Evolutionary conservation across 768 basidiomycete genomes (phyloP).

Genomic region (Leccinum disarticulatum): DNA sequence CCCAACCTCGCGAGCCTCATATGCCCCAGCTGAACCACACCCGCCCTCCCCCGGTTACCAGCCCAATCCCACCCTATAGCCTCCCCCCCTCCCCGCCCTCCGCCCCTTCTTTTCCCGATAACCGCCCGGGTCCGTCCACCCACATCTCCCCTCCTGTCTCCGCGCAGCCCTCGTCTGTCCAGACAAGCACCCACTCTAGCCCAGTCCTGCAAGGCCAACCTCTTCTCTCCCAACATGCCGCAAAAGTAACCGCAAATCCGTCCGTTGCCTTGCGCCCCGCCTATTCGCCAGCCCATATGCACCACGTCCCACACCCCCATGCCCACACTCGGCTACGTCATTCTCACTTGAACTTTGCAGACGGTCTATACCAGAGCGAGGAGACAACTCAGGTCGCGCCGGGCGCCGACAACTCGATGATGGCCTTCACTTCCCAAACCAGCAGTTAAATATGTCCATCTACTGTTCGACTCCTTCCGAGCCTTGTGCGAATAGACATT

Average conservation of each 20-base stretch:
- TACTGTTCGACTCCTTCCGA: neutral
- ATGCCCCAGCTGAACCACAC: slow-evolving; percentile 14
- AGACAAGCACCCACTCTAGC: slow-evolving; percentile 22
- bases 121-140: slow-evolving; percentile 11
- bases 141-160: slow-evolving; percentile 21
- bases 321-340: slow-evolving; percentile 76
- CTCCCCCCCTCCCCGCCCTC: slow-evolving; percentile 23
- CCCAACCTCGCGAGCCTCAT: slow-evolving; percentile 12
- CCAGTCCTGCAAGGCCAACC: slow-evolving; percentile 16
- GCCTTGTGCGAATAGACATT: slow-evolving; percentile 9
- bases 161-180: slow-evolving; percentile 23
- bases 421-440: slow-evolving; percentile 44
- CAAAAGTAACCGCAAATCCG: slow-evolving; percentile 35
- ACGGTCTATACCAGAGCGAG: slow-evolving; percentile 36
- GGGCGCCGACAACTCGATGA: slow-evolving; percentile 43
- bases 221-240: slow-evolving; percentile 24
- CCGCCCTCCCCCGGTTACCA: slow-evolving; percentile 19
- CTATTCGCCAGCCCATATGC: slow-evolving; percentile 63
- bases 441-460: slow-evolving; percentile 18
- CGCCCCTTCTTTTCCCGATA: slow-evolving; percentile 23
- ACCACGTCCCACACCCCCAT: slow-evolving; percentile 79
- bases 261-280: slow-evolving; percentile 56
- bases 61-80: slow-evolving; percentile 18
- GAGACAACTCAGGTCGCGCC: slow-evolving; percentile 28
- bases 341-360: slow-evolving; percentile 48